phyloP scores from a whole-genome alignment of 148 eudicot genomes.

The Bassia scoparia region DNA sequence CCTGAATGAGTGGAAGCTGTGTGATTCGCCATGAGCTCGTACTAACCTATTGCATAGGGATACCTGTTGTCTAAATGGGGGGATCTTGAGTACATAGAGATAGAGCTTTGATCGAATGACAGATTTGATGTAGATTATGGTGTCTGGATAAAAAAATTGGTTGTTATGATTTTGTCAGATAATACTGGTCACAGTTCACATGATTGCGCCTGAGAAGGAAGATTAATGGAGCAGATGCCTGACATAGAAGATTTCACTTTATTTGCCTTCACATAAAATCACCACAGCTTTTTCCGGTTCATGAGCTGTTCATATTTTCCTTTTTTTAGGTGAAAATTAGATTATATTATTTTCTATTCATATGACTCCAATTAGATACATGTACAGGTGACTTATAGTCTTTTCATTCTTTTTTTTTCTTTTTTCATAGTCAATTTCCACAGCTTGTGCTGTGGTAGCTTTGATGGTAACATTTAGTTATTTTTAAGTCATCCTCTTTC shows the following conservation, averaged over 20 bases:
- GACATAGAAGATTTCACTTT: slow-evolving; percentile 27
- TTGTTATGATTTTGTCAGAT: slow-evolving; percentile 24
- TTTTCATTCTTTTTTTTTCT: neutral
- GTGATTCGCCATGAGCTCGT: no score
- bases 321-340: slow-evolving; percentile 16
- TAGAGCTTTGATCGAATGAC: neutral
- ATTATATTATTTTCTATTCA: slow-evolving; percentile 7
- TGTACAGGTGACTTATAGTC: slow-evolving; percentile 29
- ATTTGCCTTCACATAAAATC: neutral
- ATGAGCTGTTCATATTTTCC: no score
- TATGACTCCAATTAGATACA: slow-evolving; percentile 19
- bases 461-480: neutral
- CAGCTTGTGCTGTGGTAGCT: neutral
- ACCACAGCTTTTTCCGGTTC: slow-evolving; percentile 7
- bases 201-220: slow-evolving; percentile 36
- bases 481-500: neutral
- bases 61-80: neutral
- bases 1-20: no score
- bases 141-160: neutral
- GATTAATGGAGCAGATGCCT: slow-evolving; percentile 34
- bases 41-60: no score
- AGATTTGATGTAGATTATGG: no score
- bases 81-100: neutral
- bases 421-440: no score
- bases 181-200: slow-evolving; percentile 30